phyloP scores from a whole-genome alignment of 2,329 filamentous ascomycete genomes.

The Trichophaea hybrida region DNA sequence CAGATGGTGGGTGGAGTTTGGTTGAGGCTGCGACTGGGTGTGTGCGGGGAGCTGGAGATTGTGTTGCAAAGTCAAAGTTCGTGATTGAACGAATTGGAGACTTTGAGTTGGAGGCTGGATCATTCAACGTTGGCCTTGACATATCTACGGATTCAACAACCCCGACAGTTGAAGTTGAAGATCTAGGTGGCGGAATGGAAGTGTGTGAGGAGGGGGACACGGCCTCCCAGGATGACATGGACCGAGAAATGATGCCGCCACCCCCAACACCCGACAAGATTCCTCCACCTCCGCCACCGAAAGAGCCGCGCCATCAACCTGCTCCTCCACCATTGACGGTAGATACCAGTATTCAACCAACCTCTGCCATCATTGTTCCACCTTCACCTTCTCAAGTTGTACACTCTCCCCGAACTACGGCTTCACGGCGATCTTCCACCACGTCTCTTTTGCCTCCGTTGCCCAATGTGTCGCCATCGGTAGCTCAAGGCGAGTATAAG shows the following conservation, averaged over 20 bases:
- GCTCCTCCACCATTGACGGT: background rate
- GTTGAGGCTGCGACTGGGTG: conserved; percentile 70
- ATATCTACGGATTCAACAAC: conserved; percentile 9
- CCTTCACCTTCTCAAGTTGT: background rate
- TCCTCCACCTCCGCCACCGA: conserved; percentile 20
- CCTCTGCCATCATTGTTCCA: background rate
- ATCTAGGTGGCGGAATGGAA: background rate
- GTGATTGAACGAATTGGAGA: conserved; percentile 82
- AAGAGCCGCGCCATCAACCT: conserved; percentile 10
- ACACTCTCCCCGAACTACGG: conserved; percentile 26
- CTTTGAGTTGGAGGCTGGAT: conserved; percentile 56
- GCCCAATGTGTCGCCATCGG: conserved; percentile 41
- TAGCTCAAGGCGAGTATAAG: conserved; percentile 38
- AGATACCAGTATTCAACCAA: background rate
- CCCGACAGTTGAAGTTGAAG: background rate
- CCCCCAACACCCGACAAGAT: conserved; percentile 22
- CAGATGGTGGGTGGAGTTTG: conserved; percentile 61
- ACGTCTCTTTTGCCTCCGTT: conserved; percentile 40
- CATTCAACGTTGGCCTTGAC: conserved; percentile 16
- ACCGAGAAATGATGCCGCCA: conserved; percentile 21
- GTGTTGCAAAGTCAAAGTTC: conserved; percentile 69
- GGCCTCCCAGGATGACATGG: background rate
- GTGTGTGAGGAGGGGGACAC: background rate
- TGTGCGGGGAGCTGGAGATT: conserved; percentile 80
- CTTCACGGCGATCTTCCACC: conserved; percentile 36